A percentile compares a stretch with the other conserved stretches of the same genome.
These are phyloP conservation scores for Isatis tinctoria DNA, from an alignment of 345 rosid genomes.

Conservation along the genomic window DNA sequence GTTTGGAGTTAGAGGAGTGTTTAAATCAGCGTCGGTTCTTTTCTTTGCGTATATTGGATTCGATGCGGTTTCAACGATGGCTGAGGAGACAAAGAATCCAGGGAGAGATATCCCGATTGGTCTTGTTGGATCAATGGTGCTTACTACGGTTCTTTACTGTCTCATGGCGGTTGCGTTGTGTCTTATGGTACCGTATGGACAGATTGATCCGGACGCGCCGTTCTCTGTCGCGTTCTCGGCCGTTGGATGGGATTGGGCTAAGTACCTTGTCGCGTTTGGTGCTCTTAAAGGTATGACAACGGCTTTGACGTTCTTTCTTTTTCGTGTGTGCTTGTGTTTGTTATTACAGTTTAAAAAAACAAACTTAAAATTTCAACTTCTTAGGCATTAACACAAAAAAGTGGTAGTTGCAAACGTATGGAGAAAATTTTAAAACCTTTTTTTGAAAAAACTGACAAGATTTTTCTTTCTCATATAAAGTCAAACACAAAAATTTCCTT, in stretches of 20 bases:
- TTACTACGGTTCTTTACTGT: slow-evolving; percentile 55
- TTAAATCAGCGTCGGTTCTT: slow-evolving; percentile 63
- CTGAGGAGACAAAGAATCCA: slow-evolving; percentile 85
- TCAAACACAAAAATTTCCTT: too few relatives aligned
- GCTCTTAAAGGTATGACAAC: slow-evolving; percentile 73
- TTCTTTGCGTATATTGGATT: slow-evolving; percentile 85
- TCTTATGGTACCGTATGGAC: slow-evolving; percentile 51
- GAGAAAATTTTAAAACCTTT: too few relatives aligned
- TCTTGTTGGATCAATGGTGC: slow-evolving; percentile 67
- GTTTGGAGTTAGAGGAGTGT: slow-evolving; percentile 51
- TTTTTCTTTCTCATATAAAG: too few relatives aligned
- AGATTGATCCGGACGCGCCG: slow-evolving; percentile 56
- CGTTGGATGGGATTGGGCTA: slow-evolving; percentile 77
- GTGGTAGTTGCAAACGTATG: too few relatives aligned
- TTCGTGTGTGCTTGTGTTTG: neutral
- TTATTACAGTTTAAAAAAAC: too few relatives aligned
- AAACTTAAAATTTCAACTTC: too few relatives aligned
- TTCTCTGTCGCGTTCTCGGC: slow-evolving; percentile 68
- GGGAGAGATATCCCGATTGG: slow-evolving; percentile 81
- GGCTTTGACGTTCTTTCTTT: neutral
- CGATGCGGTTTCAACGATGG: slow-evolving; percentile 88
- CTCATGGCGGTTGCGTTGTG: slow-evolving; percentile 51
- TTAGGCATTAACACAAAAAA: too few relatives aligned
- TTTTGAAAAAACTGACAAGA: too few relatives aligned
- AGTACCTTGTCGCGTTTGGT: slow-evolving; percentile 71